Conservation (phyloP, 768 basidiomycete genomes). For the Russula emetica region DNA sequence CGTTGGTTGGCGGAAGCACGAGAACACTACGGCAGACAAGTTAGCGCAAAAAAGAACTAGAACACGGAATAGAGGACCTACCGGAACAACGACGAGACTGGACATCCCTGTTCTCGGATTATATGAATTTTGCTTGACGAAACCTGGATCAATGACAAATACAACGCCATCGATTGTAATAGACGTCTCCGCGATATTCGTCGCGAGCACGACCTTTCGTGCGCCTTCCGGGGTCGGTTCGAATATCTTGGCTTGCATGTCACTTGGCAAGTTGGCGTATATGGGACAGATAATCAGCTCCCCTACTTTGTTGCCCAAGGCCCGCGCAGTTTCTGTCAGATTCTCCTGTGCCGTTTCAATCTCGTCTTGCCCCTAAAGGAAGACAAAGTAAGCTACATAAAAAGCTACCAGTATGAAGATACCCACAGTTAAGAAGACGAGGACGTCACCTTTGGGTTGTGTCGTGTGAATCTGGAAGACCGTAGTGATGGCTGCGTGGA, state of each 20-base stretch:
- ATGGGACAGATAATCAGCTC: conserved; percentile 97
- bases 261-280: conserved; percentile 97
- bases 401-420: background rate
- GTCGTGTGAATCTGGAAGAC: conserved; percentile 99
- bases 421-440: conserved; percentile 92
- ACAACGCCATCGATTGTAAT: conserved; percentile 99
- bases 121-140: conserved; percentile 98
- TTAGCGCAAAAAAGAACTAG: background rate
- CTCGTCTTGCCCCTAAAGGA: conserved; percentile 90
- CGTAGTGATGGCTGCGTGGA: conserved; percentile 97
- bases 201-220: conserved; percentile 95
- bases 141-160: conserved; percentile 98
- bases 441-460: conserved; percentile 94
- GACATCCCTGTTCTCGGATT: conserved; percentile 99
- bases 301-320: conserved; percentile 91
- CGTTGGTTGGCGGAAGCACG: conserved; percentile 96
- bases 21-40: conserved; percentile 60
- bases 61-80: conserved; percentile 40
- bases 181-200: conserved; percentile 99
- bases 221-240: conserved; percentile 97
- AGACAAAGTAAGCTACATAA: conserved; percentile 15
- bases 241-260: conserved; percentile 99
- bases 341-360: conserved; percentile 98
- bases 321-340: conserved; percentile 89
- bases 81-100: conserved; percentile 90